Percentiles rank a stretch among this genome's conserved stretches.
These are phyloP conservation scores for Dactylonectria estremocensis DNA, from an alignment of 2,329 filamentous ascomycete species.

Conservation along the genomic window DNA sequence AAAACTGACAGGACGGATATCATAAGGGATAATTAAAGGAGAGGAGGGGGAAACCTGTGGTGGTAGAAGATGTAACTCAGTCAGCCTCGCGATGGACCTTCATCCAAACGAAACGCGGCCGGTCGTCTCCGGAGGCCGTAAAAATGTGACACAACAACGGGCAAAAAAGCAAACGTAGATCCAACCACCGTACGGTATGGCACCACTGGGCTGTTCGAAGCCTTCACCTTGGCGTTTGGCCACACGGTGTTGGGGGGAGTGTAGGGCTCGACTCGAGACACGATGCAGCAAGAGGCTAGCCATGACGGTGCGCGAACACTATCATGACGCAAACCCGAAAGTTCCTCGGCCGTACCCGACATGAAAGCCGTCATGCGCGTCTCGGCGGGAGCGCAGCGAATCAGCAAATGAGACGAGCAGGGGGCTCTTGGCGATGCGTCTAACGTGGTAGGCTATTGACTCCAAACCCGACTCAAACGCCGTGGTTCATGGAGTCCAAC, in stretches of 20 bases:
- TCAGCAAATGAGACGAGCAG: neutral
- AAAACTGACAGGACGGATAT: neutral
- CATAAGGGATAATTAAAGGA: neutral
- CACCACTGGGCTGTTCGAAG: slow-evolving; percentile 1
- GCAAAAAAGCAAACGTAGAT: neutral
- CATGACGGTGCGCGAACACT: too few relatives aligned
- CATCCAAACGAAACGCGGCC: slow-evolving; percentile 1
- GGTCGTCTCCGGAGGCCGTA: slow-evolving; percentile 11
- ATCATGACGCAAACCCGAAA: too few relatives aligned
- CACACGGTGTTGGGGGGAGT: neutral
- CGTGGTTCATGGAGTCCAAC: neutral
- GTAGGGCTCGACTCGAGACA: neutral
- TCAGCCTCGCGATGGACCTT: neutral
- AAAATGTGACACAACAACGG: neutral
- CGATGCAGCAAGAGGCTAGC: neutral
- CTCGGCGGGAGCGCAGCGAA: slow-evolving; percentile 20
- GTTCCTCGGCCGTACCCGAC: neutral
- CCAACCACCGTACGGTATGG: slow-evolving; percentile 20
- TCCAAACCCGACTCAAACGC: neutral
- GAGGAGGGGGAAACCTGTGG: slow-evolving; percentile 3
- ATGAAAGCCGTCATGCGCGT: slow-evolving; percentile 5
- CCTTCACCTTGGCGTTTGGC: slow-evolving; percentile 10
- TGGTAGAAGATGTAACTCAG: neutral
- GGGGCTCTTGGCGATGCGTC: neutral
- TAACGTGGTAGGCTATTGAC: neutral